These are phyloP conservation scores for Aschersonia sp. DNA, from an alignment of 2,329 filamentous ascomycete genomes.

Conservation along the genomic window DNA sequence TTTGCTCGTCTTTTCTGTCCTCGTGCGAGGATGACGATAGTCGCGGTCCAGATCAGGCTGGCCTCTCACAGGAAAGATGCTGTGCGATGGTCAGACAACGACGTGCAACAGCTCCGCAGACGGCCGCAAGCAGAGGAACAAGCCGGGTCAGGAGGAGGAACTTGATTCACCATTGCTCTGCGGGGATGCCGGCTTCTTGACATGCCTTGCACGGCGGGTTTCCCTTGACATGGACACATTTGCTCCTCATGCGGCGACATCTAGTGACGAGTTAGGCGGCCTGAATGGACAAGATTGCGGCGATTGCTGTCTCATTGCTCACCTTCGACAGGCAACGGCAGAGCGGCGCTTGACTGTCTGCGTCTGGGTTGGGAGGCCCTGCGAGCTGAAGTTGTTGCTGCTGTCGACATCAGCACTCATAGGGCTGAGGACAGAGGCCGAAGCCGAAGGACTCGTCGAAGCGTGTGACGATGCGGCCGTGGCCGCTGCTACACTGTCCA, in stretches of 20 bases:
- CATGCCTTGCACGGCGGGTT: conserved; percentile 37
- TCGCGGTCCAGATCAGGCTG: conserved; percentile 39
- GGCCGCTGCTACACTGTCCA: not conserved
- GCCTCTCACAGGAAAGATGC: conserved; percentile 37
- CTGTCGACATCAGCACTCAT: not conserved
- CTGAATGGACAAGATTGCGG: not conserved
- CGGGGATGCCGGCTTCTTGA: conserved; percentile 29
- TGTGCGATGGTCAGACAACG: conserved; percentile 11
- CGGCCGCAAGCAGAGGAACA: not conserved
- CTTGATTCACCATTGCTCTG: conserved; percentile 32
- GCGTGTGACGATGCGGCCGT: conserved; percentile 1
- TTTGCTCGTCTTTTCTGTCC: conserved; percentile 29
- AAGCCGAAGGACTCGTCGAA: conserved; percentile 1
- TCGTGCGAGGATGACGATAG: conserved; percentile 39
- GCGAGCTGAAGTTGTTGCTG: not conserved
- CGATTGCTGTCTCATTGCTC: conserved; percentile 6
- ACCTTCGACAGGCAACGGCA: conserved; percentile 39
- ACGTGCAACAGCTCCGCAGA: no score
- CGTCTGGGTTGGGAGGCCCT: not conserved
- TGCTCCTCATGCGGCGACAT: conserved; percentile 42
- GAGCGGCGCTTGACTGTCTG: conserved; percentile 30
- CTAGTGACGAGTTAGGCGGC: conserved; percentile 11
- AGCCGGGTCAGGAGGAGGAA: not conserved
- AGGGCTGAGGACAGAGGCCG: conserved; percentile 1
- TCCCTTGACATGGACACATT: conserved; percentile 35